Evolutionary conservation across 345 rosid genomes (phyloP), one percentile per base, ranked within the genome.

Genomic region (Kernera saxatilis): DNA sequence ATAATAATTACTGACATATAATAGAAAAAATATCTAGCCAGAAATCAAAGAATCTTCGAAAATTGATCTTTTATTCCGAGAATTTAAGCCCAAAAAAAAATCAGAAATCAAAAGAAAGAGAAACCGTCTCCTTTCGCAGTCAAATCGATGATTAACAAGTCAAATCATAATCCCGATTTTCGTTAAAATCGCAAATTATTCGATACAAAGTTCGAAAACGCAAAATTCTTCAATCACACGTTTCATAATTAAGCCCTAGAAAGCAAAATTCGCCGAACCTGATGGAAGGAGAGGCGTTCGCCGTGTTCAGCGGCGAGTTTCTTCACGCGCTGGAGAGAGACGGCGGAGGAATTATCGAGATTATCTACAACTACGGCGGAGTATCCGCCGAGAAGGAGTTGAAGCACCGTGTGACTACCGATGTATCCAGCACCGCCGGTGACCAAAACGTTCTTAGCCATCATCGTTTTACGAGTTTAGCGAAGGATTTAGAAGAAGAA

Each of bases 381-480:
- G 85, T 82, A 86, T 18, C 94, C 94, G 27, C 82, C 88, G 17
- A 49, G 46, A 2, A 93, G 88, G 22, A 93, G 72, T 81, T 93
- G 98, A 65, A 93, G 90, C 56, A 90, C 98, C 6, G 98, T 93
- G 84, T 93, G 98, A 69, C 88, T 90, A 2, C 98, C 97, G 56
- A 91, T 93, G 71, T 88, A 93, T 39, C 97, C 98, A 66, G 98
- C 97, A 18, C 98, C 97, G 1, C 98, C 98, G 57, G 91, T 91
- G 44, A 93, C 97, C 56, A 93, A 70, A 50, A 93, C 80, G 76
- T 22, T 85, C 66, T 48, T 75, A 41, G 79, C 69, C 92, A 81
- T 82, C 56, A 45, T 54, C 35, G 39, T 41, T 29, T 40, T 36
- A 32, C 25, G 33, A 62, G 18, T 21, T 30, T n/a, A 53, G 26